phyloP scores from a whole-genome alignment of 805 yeast species.

The Peterozyma toletana region DNA sequence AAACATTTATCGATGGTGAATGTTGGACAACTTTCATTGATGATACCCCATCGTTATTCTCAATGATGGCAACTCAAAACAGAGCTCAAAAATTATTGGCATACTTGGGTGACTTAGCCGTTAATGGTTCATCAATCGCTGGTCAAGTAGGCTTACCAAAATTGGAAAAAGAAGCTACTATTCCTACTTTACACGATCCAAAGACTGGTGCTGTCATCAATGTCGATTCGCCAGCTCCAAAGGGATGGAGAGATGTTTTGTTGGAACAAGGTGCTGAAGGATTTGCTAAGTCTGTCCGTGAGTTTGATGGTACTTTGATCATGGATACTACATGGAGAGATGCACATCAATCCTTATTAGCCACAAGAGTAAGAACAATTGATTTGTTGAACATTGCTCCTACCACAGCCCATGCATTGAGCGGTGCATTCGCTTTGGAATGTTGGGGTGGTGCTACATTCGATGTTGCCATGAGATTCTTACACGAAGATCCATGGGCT shows the following conservation, averaged over 20 bases:
- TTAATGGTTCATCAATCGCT: constrained; percentile 91
- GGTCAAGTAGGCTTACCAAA: constrained; percentile 95
- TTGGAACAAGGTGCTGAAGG: constrained; percentile 81
- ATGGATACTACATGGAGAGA: constrained; percentile 99
- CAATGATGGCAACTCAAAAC: constrained; percentile 90
- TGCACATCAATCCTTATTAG: constrained; percentile 96
- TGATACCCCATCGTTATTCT: constrained; percentile 94
- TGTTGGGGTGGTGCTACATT: constrained; percentile 99
- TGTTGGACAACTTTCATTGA: constrained; percentile 99
- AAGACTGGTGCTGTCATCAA: constrained; percentile 53
- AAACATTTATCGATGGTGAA: constrained; percentile 73
- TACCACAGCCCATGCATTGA: constrained; percentile 82
- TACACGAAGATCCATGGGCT: constrained; percentile 98
- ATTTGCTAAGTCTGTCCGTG: constrained; percentile 84
- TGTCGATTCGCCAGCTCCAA: constrained; percentile 43
- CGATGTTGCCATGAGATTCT: constrained; percentile 97
- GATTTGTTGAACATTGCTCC: constrained; percentile 91
- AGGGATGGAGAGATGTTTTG: constrained; percentile 91
- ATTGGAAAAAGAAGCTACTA: constrained; percentile 62
- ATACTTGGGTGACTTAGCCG: constrained; percentile 88
- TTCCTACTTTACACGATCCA: constrained; percentile 66
- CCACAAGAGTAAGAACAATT: constrained; percentile 94
- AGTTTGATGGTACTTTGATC: constrained; percentile 76
- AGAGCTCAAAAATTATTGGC: constrained; percentile 92
- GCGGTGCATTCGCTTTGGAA: constrained; percentile 91